These are phyloP conservation scores for Clavispora fructus DNA, from an alignment of 805 yeast species.

Conservation along the genomic window DNA sequence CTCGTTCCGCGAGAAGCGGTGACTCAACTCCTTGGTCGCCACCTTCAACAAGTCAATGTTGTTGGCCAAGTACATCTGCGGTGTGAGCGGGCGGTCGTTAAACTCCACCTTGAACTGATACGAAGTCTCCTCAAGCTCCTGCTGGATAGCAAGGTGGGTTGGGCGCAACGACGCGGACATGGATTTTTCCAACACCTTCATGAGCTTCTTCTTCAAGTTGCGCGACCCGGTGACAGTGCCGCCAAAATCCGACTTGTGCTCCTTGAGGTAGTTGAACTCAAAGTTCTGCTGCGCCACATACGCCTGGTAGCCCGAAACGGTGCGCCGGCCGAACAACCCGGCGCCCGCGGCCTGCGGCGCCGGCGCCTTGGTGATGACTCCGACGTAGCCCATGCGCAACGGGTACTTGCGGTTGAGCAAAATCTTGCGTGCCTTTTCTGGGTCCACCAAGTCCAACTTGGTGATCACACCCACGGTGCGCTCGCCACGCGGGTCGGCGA, in stretches of 20 bases:
- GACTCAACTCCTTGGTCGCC: conserved; percentile 81
- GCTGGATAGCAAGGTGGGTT: conserved; percentile 77
- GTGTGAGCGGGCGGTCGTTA: conserved; percentile 89
- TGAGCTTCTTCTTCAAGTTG: conserved; percentile 69
- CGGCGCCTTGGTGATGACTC: conserved; percentile 88
- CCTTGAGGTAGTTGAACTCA: conserved; percentile 52
- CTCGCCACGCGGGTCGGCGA: conserved; percentile 90
- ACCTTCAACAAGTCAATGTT: conserved; percentile 83
- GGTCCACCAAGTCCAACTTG: conserved; percentile 83
- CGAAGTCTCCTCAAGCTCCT: conserved; percentile 88
- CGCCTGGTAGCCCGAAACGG: conserved; percentile 51
- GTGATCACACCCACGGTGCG: conserved; percentile 96
- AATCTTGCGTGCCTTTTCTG: conserved; percentile 62
- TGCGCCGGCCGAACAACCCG: conserved; percentile 44
- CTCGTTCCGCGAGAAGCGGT: conserved; percentile 76
- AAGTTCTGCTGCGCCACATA: conserved; percentile 63
- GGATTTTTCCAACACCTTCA: conserved; percentile 80
- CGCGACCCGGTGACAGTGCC: conserved; percentile 75
- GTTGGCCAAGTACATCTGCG: conserved; percentile 89
- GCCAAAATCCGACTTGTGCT: conserved; percentile 51
- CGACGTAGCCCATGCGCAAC: conserved; percentile 93
- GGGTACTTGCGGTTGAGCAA: conserved; percentile 82
- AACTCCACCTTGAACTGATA: conserved; percentile 94
- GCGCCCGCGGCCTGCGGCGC: conserved; percentile 14
- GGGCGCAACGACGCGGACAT: conserved; percentile 89